These are phyloP conservation scores for Periglandula ipomoeae DNA, from an alignment of 2,329 filamentous ascomycete genomes.

Conservation along the genomic window DNA sequence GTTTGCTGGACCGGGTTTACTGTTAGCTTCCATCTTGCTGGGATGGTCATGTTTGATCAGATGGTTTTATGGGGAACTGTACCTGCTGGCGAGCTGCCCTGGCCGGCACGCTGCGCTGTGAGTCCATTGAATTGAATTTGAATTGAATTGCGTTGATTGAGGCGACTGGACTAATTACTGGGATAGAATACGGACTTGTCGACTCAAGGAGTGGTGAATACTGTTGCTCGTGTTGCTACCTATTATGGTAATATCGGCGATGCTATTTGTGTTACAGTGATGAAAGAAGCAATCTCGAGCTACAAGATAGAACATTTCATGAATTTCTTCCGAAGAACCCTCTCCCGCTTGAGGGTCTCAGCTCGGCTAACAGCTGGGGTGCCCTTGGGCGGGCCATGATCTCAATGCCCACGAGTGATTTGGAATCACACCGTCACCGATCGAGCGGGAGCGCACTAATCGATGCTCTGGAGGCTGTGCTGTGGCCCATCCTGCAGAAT, in stretches of 20 bases:
- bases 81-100: conserved; percentile 4
- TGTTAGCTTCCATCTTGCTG: background rate
- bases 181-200: too few relatives aligned
- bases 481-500: too few relatives aligned
- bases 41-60: background rate
- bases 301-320: too few relatives aligned
- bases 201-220: too few relatives aligned
- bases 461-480: too few relatives aligned
- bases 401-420: background rate
- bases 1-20: background rate
- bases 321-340: too few relatives aligned
- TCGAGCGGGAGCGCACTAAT: background rate
- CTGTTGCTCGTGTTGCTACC: too few relatives aligned
- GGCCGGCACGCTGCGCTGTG: background rate
- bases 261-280: too few relatives aligned
- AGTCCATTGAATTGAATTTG: background rate
- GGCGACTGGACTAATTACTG: background rate
- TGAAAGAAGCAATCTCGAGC: too few relatives aligned
- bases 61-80: background rate
- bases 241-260: too few relatives aligned
- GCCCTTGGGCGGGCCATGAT: background rate
- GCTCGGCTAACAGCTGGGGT: too few relatives aligned
- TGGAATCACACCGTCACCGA: background rate
- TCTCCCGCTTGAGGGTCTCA: too few relatives aligned
- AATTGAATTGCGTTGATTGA: background rate